Evolutionary conservation across 805 yeast genomes (phyloP).

Genomic region (Metschnikowia koreensis): DNA sequence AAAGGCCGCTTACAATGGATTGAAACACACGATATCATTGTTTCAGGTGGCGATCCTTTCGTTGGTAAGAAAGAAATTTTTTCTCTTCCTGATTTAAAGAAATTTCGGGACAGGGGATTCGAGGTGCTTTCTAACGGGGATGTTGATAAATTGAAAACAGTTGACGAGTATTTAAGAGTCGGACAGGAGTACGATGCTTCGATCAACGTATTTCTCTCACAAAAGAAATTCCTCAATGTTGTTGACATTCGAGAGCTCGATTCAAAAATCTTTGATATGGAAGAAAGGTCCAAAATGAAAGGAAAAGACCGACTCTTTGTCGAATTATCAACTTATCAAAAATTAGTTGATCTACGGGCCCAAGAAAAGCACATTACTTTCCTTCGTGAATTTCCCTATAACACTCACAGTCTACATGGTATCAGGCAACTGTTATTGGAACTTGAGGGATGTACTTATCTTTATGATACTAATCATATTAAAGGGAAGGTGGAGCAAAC

Average conservation of each 20-base stretch:
- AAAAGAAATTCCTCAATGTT: conserved; percentile 18
- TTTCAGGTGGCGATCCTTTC: conserved; percentile 41
- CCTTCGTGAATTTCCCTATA: conserved; percentile 17
- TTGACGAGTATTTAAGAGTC: conserved; percentile 23
- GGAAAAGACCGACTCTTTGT: conserved; percentile 28
- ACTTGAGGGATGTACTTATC: conserved; percentile 22
- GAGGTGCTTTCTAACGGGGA: conserved; percentile 30
- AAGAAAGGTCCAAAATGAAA: conserved; percentile 24
- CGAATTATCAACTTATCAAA: conserved; percentile 20
- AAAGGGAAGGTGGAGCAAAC: conserved; percentile 16
- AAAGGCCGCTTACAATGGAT: conserved; percentile 37
- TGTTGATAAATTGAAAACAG: conserved; percentile 28
- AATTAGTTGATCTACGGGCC: conserved; percentile 21
- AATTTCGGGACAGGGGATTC: conserved; percentile 29
- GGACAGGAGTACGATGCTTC: conserved; percentile 26
- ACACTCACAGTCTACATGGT: conserved; percentile 21
- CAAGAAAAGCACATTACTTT: conserved; percentile 31
- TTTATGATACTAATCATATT: conserved; percentile 18
- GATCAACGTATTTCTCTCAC: conserved; percentile 17
- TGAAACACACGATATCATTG: conserved; percentile 29
- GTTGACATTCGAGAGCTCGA: conserved; percentile 27
- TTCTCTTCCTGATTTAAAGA: conserved; percentile 27
- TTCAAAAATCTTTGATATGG: conserved; percentile 23
- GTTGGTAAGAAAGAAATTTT: conserved; percentile 35
- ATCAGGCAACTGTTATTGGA: conserved; percentile 23